Base-by-base conservation (phyloP, 148 eudicot species). In the Fagopyrum tataricum region DNA sequence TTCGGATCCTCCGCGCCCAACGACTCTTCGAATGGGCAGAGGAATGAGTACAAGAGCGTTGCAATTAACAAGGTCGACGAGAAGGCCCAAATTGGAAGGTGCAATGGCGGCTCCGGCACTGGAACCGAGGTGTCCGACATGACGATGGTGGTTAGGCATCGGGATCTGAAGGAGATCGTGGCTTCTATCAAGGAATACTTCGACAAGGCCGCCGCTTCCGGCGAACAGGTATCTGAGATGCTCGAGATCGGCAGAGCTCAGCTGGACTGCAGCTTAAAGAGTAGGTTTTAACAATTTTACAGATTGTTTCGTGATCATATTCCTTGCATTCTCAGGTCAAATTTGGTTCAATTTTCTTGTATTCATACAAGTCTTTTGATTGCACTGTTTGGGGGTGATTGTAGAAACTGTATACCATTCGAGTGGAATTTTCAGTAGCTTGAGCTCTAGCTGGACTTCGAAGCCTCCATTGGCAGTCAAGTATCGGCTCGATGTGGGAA, bases 391-490 rank as follows among this genome's bases (percentile, higher is more conserved):
- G 37, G 37, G 0, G 21, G 51, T 74, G 72, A 70, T 74, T 84
- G 81, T 83, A 94, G 98, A 91, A 82, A 94, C 97, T 18, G 91
- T 94, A 37, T 91, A 94, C 81, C 98, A 94, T 81, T 94, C 98
- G 4, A 91, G 91, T 77, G 97, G 98, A 56, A 81, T 94, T 72
- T 84, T 94, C 59, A 91, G 90, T 78, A 94, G 78, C 78, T 78
- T 94, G 83, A 94, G 98, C 85, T 94, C 98, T 3, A 94, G 81
- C 78, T 94, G 98, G 98, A 89, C 88, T 75, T 94, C 97, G 10
- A 94, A 89, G 80, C 98, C 98, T 42, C 98, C 98, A 23, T 64
- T 94, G 83, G 92, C 96, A 0, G 92, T 94, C 0, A 94, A 83
- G 81, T 94, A 94, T 75, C 81, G 77, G 79, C 81, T 94, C 4